phyloP scores from a whole-genome alignment of 1,139 yeast species.

The Meyerozyma guilliermondii region DNA sequence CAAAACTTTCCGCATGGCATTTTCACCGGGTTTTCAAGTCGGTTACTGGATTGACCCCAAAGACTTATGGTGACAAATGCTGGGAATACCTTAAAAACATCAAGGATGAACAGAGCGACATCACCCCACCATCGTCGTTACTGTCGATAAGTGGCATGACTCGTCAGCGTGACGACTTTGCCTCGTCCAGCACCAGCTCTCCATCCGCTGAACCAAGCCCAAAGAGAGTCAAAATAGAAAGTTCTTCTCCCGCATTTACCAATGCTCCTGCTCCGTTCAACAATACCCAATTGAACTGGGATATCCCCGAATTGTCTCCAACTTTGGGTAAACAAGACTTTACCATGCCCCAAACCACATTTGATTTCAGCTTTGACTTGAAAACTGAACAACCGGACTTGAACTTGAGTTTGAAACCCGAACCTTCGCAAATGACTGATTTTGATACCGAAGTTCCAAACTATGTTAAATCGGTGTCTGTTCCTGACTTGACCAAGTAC shows the following conservation, averaged over 20 bases:
- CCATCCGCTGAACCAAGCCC: neutral
- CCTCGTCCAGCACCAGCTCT: neutral
- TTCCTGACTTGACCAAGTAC: slow-evolving; percentile 1
- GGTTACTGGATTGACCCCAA: slow-evolving; percentile 82
- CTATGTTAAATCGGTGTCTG: slow-evolving; percentile 1
- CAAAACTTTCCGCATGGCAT: slow-evolving; percentile 89
- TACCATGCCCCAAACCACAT: neutral
- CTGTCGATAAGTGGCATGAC: slow-evolving; percentile 39
- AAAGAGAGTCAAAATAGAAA: slow-evolving; percentile 1
- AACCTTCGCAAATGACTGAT: neutral
- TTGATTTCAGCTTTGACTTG: slow-evolving; percentile 1
- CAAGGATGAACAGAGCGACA: slow-evolving; percentile 6
- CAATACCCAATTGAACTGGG: neutral
- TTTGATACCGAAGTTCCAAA: neutral
- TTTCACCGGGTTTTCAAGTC: slow-evolving; percentile 85
- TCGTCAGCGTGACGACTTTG: neutral
- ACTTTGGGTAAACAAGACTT: neutral
- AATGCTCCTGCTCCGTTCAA: neutral
- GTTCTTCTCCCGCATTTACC: neutral
- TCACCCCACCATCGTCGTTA: slow-evolving; percentile 2
- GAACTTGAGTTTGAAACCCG: neutral
- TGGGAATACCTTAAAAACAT: slow-evolving; percentile 56
- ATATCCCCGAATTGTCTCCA: neutral
- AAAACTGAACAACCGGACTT: neutral
- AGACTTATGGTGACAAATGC: slow-evolving; percentile 84